Evolutionary conservation across 345 rosid species (phyloP).

Genomic region (Eucalyptus shirleyi): DNA sequence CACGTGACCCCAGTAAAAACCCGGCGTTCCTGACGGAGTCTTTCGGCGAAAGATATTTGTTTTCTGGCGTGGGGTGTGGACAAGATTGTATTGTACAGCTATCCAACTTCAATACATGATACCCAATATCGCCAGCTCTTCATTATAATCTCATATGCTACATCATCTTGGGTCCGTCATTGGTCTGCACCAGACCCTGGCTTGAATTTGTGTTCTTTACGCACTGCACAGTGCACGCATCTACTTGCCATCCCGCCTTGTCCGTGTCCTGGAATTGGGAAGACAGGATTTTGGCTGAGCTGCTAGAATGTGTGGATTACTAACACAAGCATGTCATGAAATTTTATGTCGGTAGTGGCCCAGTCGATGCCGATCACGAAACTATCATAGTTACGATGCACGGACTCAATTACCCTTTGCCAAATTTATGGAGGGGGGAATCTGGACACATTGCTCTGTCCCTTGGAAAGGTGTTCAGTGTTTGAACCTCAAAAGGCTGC

Average conservation of each 20-base stretch:
- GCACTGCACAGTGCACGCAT: neutral
- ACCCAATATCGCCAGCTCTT: neutral
- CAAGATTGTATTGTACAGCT: neutral
- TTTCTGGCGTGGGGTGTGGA: neutral
- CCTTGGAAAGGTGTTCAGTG: neutral
- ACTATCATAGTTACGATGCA: neutral
- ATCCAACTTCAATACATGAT: neutral
- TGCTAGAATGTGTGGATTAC: neutral
- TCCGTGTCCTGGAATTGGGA: neutral
- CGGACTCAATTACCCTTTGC: neutral
- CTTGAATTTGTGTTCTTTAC: neutral
- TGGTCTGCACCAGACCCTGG: neutral
- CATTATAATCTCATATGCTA: neutral
- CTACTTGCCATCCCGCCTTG: neutral
- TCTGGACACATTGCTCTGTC: neutral
- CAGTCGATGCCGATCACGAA: neutral
- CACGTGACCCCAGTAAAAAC: neutral
- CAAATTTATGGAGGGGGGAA: neutral
- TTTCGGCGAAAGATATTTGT: neutral
- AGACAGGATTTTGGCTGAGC: neutral
- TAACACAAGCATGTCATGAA: neutral
- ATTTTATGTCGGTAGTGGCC: neutral
- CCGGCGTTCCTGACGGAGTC: neutral
- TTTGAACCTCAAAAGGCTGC: neutral
- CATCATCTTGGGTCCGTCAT: neutral